Evolutionary conservation across 148 eudicot genomes (phyloP).

Genomic region (Arctostaphylos glauca): DNA sequence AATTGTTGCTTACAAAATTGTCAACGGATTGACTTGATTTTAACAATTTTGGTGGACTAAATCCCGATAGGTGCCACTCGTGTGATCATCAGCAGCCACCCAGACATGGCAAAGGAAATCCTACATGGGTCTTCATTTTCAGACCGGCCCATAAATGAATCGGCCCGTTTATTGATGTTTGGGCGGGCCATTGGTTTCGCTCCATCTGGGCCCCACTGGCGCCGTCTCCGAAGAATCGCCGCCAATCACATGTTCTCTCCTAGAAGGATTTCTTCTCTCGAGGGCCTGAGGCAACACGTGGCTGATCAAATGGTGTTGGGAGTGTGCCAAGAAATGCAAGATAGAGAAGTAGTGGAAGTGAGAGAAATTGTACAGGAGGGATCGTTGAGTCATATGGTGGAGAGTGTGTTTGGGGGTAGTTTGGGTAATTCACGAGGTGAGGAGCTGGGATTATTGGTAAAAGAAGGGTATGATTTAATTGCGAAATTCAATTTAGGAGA

Average conservation of each 20-base stretch:
- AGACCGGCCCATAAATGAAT: constrained; percentile 63
- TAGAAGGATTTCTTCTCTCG: constrained; percentile 47
- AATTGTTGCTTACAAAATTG: too few species aligned
- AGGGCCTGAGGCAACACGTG: constrained; percentile 42
- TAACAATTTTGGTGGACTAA: too few species aligned
- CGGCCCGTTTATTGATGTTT: constrained; percentile 66
- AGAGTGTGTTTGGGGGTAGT: constrained; percentile 66
- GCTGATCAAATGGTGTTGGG: constrained; percentile 41
- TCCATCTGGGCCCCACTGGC: constrained; percentile 66
- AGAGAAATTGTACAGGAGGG: constrained; percentile 53
- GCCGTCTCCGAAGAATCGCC: constrained; percentile 53
- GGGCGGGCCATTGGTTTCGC: constrained; percentile 81
- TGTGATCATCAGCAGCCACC: constrained; percentile 64
- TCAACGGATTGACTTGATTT: too few species aligned
- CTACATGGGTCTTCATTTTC: constrained; percentile 55
- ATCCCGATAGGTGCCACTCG: constrained; percentile 23
- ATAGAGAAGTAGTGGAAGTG: constrained; percentile 42
- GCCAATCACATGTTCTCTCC: constrained; percentile 64
- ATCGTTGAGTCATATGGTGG: constrained; percentile 57
- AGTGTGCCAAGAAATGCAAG: constrained; percentile 39
- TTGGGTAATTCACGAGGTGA: constrained; percentile 39
- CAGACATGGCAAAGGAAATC: constrained; percentile 69
- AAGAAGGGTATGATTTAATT: constrained; percentile 76
- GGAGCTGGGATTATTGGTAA: constrained; percentile 52
- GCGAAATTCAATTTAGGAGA: constrained; percentile 59